phyloP scores from a whole-genome alignment of 495 filamentous ascomycete genomes.

The Aspergillus diversus region DNA sequence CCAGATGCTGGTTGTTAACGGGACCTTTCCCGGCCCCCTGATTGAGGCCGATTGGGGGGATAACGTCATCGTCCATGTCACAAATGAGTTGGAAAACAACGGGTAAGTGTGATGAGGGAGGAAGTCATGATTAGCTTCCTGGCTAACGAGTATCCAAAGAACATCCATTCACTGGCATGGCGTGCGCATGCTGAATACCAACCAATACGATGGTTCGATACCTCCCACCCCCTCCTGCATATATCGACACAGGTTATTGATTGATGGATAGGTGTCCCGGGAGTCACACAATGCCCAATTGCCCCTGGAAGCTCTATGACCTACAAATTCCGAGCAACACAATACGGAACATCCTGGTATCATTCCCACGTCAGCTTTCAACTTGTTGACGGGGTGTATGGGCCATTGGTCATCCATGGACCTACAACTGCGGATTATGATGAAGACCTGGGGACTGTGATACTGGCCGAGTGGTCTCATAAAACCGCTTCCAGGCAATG shows the following conservation, averaged over 20 bases:
- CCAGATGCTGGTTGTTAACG: slow-evolving; percentile 43
- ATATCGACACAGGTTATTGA: background rate
- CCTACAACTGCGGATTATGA: too few species aligned
- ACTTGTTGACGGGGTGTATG: too few species aligned
- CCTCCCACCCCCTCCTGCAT: too few species aligned
- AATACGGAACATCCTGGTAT: too few species aligned
- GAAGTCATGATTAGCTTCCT: background rate
- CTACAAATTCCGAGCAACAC: too few species aligned
- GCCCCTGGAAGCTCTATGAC: too few species aligned
- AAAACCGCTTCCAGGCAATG: too few species aligned
- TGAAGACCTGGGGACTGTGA: too few species aligned
- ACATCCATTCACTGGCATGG: slow-evolving; percentile 8
- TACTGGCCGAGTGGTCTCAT: too few species aligned
- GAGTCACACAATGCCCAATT: too few species aligned
- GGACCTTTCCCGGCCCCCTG: slow-evolving; percentile 43
- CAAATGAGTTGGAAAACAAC: background rate
- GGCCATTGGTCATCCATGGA: too few species aligned
- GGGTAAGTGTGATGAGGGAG: background rate
- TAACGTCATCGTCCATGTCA: slow-evolving; percentile 2
- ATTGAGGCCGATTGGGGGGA: slow-evolving; percentile 25
- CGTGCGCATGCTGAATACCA: slow-evolving; percentile 1
- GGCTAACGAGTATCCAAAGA: background rate
- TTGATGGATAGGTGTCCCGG: background rate
- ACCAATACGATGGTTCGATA: background rate
- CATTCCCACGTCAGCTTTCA: too few species aligned